phyloP scores from a whole-genome alignment of 2,329 filamentous ascomycete genomes.

The Diplodia sapinea region DNA sequence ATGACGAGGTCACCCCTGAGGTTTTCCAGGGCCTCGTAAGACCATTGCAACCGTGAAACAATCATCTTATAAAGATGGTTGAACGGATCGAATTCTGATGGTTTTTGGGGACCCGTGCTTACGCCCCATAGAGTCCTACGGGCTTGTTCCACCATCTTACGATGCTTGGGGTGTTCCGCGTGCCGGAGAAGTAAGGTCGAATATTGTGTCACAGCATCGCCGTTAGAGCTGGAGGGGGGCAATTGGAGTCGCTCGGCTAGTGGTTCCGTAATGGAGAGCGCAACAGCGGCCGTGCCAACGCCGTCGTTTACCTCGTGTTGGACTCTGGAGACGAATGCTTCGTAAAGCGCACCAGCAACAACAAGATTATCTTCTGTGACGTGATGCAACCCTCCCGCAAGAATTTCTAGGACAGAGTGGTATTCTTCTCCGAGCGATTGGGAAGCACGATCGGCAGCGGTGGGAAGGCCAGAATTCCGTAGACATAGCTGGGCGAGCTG shows the following conservation, averaged over 20 bases:
- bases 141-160: slow-evolving; percentile 61
- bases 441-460: neutral
- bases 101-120: slow-evolving; percentile 44
- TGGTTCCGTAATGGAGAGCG: slow-evolving; percentile 72
- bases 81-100: slow-evolving; percentile 62
- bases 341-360: slow-evolving; percentile 56
- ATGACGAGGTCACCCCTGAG: slow-evolving; percentile 49
- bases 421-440: slow-evolving; percentile 68
- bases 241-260: slow-evolving; percentile 57
- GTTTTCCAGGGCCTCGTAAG: slow-evolving; percentile 59
- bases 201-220: slow-evolving; percentile 44
- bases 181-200: slow-evolving; percentile 38
- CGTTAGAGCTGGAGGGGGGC: neutral
- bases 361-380: slow-evolving; percentile 38
- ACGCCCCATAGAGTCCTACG: slow-evolving; percentile 71
- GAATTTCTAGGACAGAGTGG: slow-evolving; percentile 69
- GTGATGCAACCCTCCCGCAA: slow-evolving; percentile 63
- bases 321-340: slow-evolving; percentile 54
- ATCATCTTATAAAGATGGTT: slow-evolving; percentile 69
- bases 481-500: neutral
- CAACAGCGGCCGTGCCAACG: slow-evolving; percentile 70
- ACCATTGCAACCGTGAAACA: slow-evolving; percentile 57
- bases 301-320: slow-evolving; percentile 62
- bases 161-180: slow-evolving; percentile 59
- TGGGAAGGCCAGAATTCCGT: neutral